Percentiles rank a stretch among this genome's conserved stretches.
Conservation (phyloP, 176 grass and related monocot genomes). For the Oryza glumipatula region DNA sequence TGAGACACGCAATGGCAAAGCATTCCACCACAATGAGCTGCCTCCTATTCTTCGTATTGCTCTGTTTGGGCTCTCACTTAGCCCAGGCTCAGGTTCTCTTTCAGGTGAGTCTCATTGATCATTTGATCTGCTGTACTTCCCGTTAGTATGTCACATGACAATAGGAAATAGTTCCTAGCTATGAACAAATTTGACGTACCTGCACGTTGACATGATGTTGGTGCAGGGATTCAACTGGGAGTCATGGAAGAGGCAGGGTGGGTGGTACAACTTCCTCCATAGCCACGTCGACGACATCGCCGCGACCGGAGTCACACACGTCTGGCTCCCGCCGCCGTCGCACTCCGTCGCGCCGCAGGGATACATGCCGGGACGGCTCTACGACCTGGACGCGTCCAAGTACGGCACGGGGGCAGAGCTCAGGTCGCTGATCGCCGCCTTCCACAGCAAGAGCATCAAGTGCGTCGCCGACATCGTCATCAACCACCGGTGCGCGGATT, state of each 20-base stretch:
- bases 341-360: slow-evolving; percentile 81
- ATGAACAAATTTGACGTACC: background rate
- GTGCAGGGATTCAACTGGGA: slow-evolving; percentile 86
- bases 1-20: slow-evolving; percentile 22
- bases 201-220: background rate
- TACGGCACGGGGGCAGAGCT: slow-evolving; percentile 68
- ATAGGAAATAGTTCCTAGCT: background rate
- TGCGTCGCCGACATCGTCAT: slow-evolving; percentile 83
- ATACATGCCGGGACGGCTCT: slow-evolving; percentile 82
- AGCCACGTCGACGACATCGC: slow-evolving; percentile 56
- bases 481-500: slow-evolving; percentile 89
- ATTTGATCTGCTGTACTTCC: background rate
- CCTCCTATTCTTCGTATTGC: slow-evolving; percentile 16
- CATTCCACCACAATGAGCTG: slow-evolving; percentile 1
- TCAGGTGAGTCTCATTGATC: slow-evolving; percentile 23
- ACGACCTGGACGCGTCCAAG: slow-evolving; percentile 79
- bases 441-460: slow-evolving; percentile 56
- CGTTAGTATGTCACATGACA: background rate
- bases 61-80: slow-evolving; percentile 34
- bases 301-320: slow-evolving; percentile 59
- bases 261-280: slow-evolving; percentile 69
- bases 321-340: slow-evolving; percentile 85
- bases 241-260: slow-evolving; percentile 77
- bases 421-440: slow-evolving; percentile 52
- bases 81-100: slow-evolving; percentile 46